phyloP scores from a whole-genome alignment of 345 rosid genomes.

The Eutrema japonicum region DNA sequence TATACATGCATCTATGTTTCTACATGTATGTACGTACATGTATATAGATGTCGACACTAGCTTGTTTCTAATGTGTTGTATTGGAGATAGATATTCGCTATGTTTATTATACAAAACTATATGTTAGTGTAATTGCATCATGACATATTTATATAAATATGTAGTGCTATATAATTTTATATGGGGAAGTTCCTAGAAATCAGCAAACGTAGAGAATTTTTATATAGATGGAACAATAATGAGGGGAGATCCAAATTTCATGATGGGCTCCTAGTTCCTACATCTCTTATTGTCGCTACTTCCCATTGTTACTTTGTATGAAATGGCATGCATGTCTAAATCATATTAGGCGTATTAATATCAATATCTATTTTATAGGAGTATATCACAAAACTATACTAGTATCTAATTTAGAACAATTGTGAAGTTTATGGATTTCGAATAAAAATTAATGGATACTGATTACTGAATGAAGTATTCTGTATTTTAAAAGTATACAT shows the following conservation, averaged over 20 bases:
- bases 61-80: conserved; percentile 8
- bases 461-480: not conserved
- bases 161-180: not conserved
- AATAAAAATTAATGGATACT: no score
- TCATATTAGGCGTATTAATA: not conserved
- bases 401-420: not conserved
- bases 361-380: not conserved
- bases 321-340: not conserved
- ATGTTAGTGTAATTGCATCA: not conserved
- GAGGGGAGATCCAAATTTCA: conserved; percentile 11
- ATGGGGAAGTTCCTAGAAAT: conserved; percentile 19
- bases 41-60: conserved; percentile 11
- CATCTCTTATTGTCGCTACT: not conserved
- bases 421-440: no score
- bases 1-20: conserved; percentile 8
- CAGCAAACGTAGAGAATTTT: not conserved
- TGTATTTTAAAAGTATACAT: not conserved
- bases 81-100: conserved; percentile 7
- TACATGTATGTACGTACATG: not conserved
- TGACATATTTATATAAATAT: conserved; percentile 6
- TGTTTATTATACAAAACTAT: not conserved
- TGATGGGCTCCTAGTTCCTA: conserved; percentile 21
- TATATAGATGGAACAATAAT: conserved; percentile 15
- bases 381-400: no score
- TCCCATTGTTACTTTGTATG: not conserved